phyloP scores from a whole-genome alignment of 768 basidiomycete genomes.

The Auriculariales sp. region DNA sequence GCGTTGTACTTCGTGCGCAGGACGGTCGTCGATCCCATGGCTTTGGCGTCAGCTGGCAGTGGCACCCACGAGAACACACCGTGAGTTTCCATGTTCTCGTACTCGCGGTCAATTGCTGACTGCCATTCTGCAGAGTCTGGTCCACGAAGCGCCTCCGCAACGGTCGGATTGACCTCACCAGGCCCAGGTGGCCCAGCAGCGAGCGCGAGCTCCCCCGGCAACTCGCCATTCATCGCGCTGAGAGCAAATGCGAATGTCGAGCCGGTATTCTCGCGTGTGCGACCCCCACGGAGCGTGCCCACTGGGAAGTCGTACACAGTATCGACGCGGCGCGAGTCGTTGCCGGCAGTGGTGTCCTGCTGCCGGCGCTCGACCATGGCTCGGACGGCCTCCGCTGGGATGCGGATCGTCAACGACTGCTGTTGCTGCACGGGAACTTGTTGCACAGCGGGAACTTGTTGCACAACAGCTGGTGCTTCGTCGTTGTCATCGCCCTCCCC shows the following conservation, averaged over 20 bases:
- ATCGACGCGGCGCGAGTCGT: neutral
- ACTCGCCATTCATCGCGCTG: neutral
- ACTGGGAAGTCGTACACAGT: neutral
- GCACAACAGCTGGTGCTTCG: neutral
- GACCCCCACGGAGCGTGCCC: neutral
- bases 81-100: conserved; percentile 7
- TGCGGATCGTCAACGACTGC: neutral
- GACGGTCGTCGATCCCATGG: conserved; percentile 15
- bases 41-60: neutral
- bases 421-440: neutral
- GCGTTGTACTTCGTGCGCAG: conserved; percentile 15
- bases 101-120: conserved; percentile 12
- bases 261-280: neutral
- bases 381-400: neutral
- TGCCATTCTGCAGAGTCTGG: conserved; percentile 12
- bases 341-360: neutral
- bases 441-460: neutral
- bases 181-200: neutral
- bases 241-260: neutral
- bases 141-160: conserved; percentile 10
- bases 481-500: neutral
- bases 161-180: conserved; percentile 9
- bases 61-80: conserved; percentile 10
- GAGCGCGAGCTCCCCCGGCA: neutral
- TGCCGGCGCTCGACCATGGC: neutral